phyloP scores from a whole-genome alignment of 75 land plant species.

The Sequoia sempervirens region DNA sequence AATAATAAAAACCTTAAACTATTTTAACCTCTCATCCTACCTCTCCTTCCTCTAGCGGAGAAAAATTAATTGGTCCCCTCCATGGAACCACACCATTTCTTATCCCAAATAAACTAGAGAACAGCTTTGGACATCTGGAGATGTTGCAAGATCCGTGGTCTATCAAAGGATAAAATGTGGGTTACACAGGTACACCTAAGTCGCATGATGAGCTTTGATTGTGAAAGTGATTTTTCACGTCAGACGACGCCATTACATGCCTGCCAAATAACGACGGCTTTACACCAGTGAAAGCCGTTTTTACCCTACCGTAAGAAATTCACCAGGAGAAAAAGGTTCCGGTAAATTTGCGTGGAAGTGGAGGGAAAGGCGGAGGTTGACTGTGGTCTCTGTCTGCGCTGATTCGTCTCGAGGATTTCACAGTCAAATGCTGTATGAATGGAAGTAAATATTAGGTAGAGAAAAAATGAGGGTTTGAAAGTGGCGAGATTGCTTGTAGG shows the following conservation, averaged over 20 bases:
- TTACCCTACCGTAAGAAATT: not conserved
- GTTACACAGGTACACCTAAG: too few species aligned
- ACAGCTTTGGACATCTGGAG: too few species aligned
- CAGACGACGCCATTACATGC: not conserved
- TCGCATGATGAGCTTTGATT: too few species aligned
- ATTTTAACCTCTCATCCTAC: too few species aligned
- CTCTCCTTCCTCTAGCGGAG: too few species aligned
- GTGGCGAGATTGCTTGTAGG: not conserved
- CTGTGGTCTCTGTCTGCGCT: not conserved
- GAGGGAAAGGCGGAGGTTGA: not conserved
- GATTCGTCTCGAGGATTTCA: not conserved
- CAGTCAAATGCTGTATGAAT: constrained; percentile 1
- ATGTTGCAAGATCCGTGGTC: too few species aligned
- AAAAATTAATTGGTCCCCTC: too few species aligned
- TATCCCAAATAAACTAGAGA: too few species aligned
- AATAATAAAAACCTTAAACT: too few species aligned
- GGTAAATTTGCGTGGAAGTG: not conserved
- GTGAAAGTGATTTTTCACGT: not conserved
- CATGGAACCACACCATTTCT: too few species aligned
- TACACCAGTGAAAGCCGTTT: not conserved
- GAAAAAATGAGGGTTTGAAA: not conserved
- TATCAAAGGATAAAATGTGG: too few species aligned
- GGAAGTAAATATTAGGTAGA: not conserved
- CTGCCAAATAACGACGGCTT: not conserved
- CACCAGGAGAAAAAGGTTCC: not conserved